Evolutionary conservation across 306 rosid species (phyloP).

Genomic region (Hippophae tibetana): DNA sequence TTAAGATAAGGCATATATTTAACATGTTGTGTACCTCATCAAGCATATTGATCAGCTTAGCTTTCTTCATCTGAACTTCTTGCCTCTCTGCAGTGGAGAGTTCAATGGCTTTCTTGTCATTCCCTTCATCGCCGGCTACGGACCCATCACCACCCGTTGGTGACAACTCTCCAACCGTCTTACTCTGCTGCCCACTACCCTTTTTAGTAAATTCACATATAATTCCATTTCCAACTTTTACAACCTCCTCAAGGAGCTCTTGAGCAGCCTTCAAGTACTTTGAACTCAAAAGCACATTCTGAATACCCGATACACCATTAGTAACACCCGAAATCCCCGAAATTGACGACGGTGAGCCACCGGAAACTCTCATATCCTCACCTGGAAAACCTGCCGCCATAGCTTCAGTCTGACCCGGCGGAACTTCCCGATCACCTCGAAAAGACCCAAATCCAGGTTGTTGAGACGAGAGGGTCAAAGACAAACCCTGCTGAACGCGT

Average conservation of each 20-base stretch:
- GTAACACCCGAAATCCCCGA: slow-evolving; percentile 60
- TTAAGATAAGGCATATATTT: too few species aligned
- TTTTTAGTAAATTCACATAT: slow-evolving; percentile 41
- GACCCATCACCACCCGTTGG: slow-evolving; percentile 45
- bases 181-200: slow-evolving; percentile 25
- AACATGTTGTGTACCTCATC: slow-evolving; percentile 54
- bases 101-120: slow-evolving; percentile 45
- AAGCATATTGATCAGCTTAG: slow-evolving; percentile 82
- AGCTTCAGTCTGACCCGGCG: slow-evolving; percentile 15
- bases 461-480: slow-evolving; percentile 68
- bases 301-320: slow-evolving; percentile 65
- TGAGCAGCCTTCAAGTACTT: slow-evolving; percentile 84
- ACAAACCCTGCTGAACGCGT: slow-evolving; percentile 67
- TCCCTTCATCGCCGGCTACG: slow-evolving; percentile 29
- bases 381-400: slow-evolving; percentile 32
- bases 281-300: slow-evolving; percentile 65
- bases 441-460: slow-evolving; percentile 51
- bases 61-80: slow-evolving; percentile 93
- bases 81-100: slow-evolving; percentile 79
- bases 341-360: slow-evolving; percentile 53
- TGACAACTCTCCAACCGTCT: slow-evolving; percentile 49
- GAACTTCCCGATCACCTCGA: slow-evolving; percentile 35
- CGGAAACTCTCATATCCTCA: slow-evolving; percentile 48
- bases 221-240: slow-evolving; percentile 53
- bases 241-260: slow-evolving; percentile 81